A percentile compares a stretch with the other conserved stretches of the same genome.
phyloP scores from a whole-genome alignment of 495 filamentous ascomycete species.

The Emericellopsis terricola region DNA sequence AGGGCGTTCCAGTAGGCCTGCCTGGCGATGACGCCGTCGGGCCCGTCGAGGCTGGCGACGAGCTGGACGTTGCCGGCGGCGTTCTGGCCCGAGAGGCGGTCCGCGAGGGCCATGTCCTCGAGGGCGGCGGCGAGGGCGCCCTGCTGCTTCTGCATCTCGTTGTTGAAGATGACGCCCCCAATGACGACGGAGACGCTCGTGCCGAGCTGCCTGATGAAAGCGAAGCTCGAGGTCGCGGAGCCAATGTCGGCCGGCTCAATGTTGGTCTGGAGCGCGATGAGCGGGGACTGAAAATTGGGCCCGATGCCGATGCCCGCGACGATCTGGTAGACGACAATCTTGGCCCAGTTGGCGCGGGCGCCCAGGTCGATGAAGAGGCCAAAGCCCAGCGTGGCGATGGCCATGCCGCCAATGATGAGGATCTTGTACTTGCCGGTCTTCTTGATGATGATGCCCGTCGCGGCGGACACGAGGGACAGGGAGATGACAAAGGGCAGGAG shows the following conservation, averaged over 20 bases:
- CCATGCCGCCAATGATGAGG: constrained; percentile 36
- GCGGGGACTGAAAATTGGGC: constrained; percentile 53
- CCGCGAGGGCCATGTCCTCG: constrained; percentile 19
- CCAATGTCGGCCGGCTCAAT: constrained; percentile 54
- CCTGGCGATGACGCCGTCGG: constrained; percentile 28
- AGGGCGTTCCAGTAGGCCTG: constrained; percentile 37
- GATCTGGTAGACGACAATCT: constrained; percentile 44
- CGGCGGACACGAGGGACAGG: constrained; percentile 46
- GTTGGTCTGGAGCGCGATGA: constrained; percentile 63
- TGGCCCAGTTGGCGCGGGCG: constrained; percentile 29
- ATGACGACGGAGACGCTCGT: constrained; percentile 58
- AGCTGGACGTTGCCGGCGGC: constrained; percentile 41
- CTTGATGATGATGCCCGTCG: constrained; percentile 50
- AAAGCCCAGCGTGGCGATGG: constrained; percentile 41
- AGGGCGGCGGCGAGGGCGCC: constrained; percentile 16
- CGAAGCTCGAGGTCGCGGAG: constrained; percentile 57
- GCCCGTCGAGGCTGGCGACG: constrained; percentile 28
- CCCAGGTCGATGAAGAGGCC: constrained; percentile 47
- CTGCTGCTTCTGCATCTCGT: constrained; percentile 31
- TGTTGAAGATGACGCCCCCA: constrained; percentile 68
- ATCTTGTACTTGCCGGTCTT: constrained; percentile 44
- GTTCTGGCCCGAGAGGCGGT: constrained; percentile 26
- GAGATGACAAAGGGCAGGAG: constrained; percentile 56
- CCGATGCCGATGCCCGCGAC: constrained; percentile 49
- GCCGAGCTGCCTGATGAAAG: constrained; percentile 55